These are phyloP conservation scores for Gossypium stocksii DNA, from an alignment of 345 rosid genomes.

Conservation along the genomic window DNA sequence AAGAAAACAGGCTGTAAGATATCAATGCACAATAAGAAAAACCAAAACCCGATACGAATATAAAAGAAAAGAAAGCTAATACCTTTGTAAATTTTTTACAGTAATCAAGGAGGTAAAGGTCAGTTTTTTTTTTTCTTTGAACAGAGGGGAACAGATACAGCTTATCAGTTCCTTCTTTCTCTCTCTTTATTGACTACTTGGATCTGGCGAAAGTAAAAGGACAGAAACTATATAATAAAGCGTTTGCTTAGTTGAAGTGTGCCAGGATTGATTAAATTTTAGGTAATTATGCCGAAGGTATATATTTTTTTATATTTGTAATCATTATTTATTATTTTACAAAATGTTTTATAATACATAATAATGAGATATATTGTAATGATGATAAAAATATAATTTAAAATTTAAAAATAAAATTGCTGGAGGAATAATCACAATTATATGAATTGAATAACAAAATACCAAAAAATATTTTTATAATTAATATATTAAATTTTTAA, in stretches of 20 bases:
- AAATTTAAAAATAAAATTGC: too few relatives aligned
- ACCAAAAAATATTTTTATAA: too few relatives aligned
- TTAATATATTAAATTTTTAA: neutral
- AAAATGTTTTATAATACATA: too few relatives aligned
- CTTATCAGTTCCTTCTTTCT: neutral
- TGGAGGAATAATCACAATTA: too few relatives aligned
- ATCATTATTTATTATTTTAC: too few relatives aligned
- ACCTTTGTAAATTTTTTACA: conserved; percentile 19
- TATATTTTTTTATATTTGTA: neutral
- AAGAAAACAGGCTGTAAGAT: neutral
- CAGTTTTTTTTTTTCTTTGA: neutral
- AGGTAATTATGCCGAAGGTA: too few relatives aligned
- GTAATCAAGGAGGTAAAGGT: conserved; percentile 5
- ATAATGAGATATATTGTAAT: too few relatives aligned
- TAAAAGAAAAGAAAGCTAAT: neutral
- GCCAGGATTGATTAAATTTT: too few relatives aligned
- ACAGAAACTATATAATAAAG: neutral
- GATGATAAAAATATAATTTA: too few relatives aligned
- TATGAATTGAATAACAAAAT: too few relatives aligned
- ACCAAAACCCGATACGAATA: conserved; percentile 10
- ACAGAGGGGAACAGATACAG: neutral
- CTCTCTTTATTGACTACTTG: neutral
- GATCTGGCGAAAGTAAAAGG: neutral
- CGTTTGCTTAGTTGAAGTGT: neutral
- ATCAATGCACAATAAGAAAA: neutral